These are phyloP conservation scores for Populus hybrid DNA, from an alignment of 441 rosid genomes.

Conservation along the genomic window DNA sequence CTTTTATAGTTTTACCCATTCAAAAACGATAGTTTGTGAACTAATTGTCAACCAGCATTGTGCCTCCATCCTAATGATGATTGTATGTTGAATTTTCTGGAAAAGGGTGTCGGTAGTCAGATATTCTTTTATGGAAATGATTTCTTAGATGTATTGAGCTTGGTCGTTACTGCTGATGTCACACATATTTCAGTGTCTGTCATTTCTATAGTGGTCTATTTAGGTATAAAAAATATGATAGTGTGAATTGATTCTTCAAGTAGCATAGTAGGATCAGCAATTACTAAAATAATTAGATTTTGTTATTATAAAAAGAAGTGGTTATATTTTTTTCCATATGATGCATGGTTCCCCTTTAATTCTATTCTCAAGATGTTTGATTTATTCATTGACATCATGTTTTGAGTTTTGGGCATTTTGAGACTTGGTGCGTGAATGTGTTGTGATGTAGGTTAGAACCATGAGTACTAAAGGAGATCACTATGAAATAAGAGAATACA, in stretches of 20 bases:
- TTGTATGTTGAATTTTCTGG: neutral
- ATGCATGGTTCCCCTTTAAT: neutral
- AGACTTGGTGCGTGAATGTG: conserved; percentile 12
- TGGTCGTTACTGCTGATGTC: neutral
- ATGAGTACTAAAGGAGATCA: conserved; percentile 55
- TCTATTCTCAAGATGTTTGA: neutral
- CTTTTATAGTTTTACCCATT: neutral
- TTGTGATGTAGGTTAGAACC: conserved; percentile 47
- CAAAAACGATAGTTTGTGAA: neutral
- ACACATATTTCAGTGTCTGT: neutral
- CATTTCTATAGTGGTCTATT: neutral
- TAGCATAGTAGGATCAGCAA: neutral
- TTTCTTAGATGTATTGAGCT: neutral
- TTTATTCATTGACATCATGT: neutral
- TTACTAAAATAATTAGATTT: neutral
- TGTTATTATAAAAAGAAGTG: neutral
- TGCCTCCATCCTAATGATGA: neutral
- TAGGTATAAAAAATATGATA: neutral
- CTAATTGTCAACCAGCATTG: neutral
- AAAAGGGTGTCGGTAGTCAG: neutral
- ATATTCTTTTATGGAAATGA: neutral
- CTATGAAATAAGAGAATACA: conserved; percentile 88
- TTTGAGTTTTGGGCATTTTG: conserved; percentile 14
- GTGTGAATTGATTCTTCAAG: neutral
- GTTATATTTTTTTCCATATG: neutral